phyloP scores from a whole-genome alignment of 2,329 filamentous ascomycete species.

The Aspergillus unguis region DNA sequence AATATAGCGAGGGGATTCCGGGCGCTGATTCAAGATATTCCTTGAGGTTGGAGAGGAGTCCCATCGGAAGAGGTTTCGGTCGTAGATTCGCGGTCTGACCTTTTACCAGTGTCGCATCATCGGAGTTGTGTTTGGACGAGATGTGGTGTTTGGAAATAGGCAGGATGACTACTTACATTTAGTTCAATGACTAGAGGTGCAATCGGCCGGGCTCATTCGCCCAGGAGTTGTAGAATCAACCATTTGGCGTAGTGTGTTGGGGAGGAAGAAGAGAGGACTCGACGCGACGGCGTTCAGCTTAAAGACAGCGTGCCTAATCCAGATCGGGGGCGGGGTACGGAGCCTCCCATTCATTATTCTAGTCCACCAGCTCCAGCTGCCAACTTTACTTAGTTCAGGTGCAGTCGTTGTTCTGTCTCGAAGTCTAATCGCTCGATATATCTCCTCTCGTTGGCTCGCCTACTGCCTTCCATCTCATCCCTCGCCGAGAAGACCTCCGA shows the following conservation, averaged over 20 bases:
- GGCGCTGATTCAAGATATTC: not conserved
- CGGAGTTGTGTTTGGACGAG: slow-evolving; percentile 26
- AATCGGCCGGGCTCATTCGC: not conserved
- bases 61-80: slow-evolving; percentile 21
- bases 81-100: slow-evolving; percentile 37
- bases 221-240: not conserved
- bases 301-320: slow-evolving; percentile 19
- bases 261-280: not conserved
- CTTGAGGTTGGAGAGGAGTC: slow-evolving; percentile 15
- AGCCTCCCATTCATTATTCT: not conserved
- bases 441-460: too few relatives aligned
- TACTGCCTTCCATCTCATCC: not conserved
- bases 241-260: not conserved
- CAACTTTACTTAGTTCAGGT: not conserved
- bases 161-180: not conserved
- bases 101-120: slow-evolving; percentile 48
- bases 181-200: not conserved
- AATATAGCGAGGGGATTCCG: slow-evolving; percentile 12
- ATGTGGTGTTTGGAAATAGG: not conserved
- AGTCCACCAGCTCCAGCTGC: not conserved
- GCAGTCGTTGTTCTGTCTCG: too few relatives aligned
- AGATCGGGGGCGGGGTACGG: slow-evolving; percentile 21
- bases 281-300: not conserved
- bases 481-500: not conserved
- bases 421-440: too few relatives aligned